Evolutionary conservation across 257 asterid genomes (phyloP).

Genomic region (Echites panduratus): DNA sequence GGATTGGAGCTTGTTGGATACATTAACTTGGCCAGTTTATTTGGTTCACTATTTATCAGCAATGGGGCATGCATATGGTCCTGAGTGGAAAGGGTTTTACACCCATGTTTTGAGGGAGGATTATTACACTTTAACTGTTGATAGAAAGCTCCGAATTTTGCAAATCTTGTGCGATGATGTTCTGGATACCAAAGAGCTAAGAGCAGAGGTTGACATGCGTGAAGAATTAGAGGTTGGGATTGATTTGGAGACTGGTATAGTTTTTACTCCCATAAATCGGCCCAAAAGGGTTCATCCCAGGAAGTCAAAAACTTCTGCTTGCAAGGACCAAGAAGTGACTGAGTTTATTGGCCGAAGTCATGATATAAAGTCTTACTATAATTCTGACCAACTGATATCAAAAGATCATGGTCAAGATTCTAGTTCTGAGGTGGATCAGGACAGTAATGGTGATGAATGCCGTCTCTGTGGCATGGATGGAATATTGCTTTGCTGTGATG

Average conservation of each 20-base stretch:
- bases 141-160: conserved; percentile 70
- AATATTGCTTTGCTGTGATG: conserved; percentile 91
- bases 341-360: conserved; percentile 35
- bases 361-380: conserved; percentile 46
- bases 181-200: conserved; percentile 63
- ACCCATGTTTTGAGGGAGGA: conserved; percentile 47
- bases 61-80: conserved; percentile 57
- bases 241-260: conserved; percentile 41
- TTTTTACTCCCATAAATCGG: conserved; percentile 31
- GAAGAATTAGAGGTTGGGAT: conserved; percentile 62
- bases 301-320: conserved; percentile 49
- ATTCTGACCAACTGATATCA: conserved; percentile 56
- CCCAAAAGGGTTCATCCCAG: conserved; percentile 68
- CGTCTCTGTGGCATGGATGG: conserved; percentile 97
- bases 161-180: conserved; percentile 89
- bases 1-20: conserved; percentile 88
- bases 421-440: conserved; percentile 39
- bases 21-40: conserved; percentile 93
- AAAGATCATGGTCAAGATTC: conserved; percentile 50
- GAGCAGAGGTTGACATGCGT: conserved; percentile 68
- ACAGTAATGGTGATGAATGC: conserved; percentile 90
- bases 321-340: conserved; percentile 41
- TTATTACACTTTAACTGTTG: conserved; percentile 60
- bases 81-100: conserved; percentile 42
- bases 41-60: conserved; percentile 70